Percentiles rank a stretch among this genome's conserved stretches.
phyloP scores from a whole-genome alignment of 768 basidiomycete species.

The Lactifluus pinguis region DNA sequence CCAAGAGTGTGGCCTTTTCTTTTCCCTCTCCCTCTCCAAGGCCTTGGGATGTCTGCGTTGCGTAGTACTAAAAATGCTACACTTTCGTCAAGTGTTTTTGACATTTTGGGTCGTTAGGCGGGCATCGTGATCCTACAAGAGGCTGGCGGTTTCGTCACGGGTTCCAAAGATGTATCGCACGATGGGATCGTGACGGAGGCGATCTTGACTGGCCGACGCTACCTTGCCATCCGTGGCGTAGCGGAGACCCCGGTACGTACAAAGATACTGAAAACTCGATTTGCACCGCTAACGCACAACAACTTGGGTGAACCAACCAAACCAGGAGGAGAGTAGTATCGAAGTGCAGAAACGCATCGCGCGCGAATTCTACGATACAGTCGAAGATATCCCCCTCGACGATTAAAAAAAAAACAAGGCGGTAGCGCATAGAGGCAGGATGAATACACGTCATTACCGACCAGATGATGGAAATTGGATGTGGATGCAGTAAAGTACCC shows the following conservation, averaged over 20 bases:
- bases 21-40: constrained; percentile 21
- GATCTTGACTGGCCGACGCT: constrained; percentile 70
- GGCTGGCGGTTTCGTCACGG: constrained; percentile 75
- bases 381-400: constrained; percentile 46
- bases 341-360: constrained; percentile 76
- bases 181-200: constrained; percentile 53
- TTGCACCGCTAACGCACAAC: not conserved
- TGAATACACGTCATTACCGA: constrained; percentile 10
- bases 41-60: constrained; percentile 81
- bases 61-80: constrained; percentile 19
- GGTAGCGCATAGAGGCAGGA: not conserved
- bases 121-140: constrained; percentile 88
- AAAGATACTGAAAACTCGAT: not conserved
- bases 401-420: constrained; percentile 23
- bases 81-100: no score
- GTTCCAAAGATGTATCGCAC: constrained; percentile 40
- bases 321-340: constrained; percentile 47
- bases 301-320: not conserved
- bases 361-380: constrained; percentile 77
- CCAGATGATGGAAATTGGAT: not conserved
- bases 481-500: constrained; percentile 1
- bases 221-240: constrained; percentile 67
- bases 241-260: constrained; percentile 43
- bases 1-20: no score
- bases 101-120: constrained; percentile 34